Base-by-base conservation (phyloP, 2,329 filamentous ascomycete species). In the Fonsecaea pedrosoi region DNA sequence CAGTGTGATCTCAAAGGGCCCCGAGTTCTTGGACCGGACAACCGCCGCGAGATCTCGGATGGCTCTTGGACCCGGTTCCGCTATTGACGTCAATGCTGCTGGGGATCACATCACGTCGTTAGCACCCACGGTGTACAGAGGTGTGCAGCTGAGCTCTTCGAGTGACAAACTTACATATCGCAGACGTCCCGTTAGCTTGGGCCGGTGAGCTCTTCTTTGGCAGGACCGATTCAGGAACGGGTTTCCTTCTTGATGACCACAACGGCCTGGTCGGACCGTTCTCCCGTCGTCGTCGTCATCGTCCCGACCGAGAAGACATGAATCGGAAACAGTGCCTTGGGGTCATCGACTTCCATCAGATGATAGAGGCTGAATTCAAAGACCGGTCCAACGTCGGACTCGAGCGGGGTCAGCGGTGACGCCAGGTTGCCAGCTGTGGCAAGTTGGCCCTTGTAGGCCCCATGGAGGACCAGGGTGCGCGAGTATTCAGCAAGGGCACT, bases 1-100 rank as follows among this genome's bases (percentile, higher is more conserved):
- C n/a, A 85, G 77, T 0, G 83, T 85, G 25, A 85, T 76, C 67
- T 85, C 83, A 64, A 78, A 86, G 0, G 83, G 83, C 0, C 83
- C 83, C 0, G 82, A 76, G 54, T 85, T 85, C 70, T 85, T 86
- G 12, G 81, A 83, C 0, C 83, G 77, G 0, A 85, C 70, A 2
- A 83, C 75, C 2, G 74, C 74, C 0, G 81, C 78, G 1, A 84
- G 56, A 32, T 81, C 78, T 0, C 54, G 25, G 4, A 56, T 25
- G 25, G 25, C 25, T 25, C 25, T 25, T 25, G 25, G 25, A 25
- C 25, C 25, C 25, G 25, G 2, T 25, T 25, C 25, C 25, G 2
- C 25, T 25, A 2, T 25, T 25, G 3, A 25, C 25, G 2, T 25
- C 25, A 25, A 25, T 25, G 25, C 25, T 25, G 25, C 25, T 25